Evolutionary conservation across 106 monocot genomes (phyloP).

Genomic region (Dendrobium officinale): DNA sequence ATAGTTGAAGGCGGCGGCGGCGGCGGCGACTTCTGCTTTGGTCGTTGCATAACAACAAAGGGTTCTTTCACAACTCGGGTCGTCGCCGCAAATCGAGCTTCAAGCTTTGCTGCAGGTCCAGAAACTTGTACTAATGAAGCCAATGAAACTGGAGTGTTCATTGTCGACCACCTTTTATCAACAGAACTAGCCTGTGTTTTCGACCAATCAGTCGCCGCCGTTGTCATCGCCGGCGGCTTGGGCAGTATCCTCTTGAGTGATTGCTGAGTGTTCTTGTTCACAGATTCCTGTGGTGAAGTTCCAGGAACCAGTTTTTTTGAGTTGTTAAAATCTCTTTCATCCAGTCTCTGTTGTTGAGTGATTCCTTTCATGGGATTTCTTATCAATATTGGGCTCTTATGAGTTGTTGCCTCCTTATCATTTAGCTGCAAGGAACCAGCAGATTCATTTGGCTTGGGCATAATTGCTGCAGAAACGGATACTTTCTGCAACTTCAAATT

Average conservation of each 20-base stretch:
- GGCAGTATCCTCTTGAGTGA: background rate
- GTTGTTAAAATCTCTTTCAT: conserved; percentile 45
- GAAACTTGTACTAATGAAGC: conserved; percentile 31
- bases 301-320: background rate
- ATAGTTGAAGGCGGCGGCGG: conserved; percentile 4
- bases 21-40: conserved; percentile 28
- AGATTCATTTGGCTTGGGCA: conserved; percentile 21
- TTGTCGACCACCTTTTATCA: background rate
- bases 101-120: conserved; percentile 14
- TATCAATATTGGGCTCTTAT: background rate
- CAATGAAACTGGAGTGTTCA: background rate
- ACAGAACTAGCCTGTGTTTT: background rate
- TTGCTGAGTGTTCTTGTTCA: background rate
- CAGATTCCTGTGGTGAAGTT: background rate
- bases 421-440: conserved; percentile 4
- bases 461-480: conserved; percentile 12
- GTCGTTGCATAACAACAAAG: conserved; percentile 68
- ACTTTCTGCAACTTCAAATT: conserved; percentile 49
- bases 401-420: background rate
- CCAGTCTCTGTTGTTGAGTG: conserved; percentile 34
- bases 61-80: conserved; percentile 39
- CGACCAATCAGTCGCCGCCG: background rate
- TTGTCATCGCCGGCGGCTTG: background rate
- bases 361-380: conserved; percentile 14
- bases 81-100: conserved; percentile 10